These are phyloP conservation scores for Striga hermonthica DNA, from an alignment of 305 asterid species.

Conservation along the genomic window DNA sequence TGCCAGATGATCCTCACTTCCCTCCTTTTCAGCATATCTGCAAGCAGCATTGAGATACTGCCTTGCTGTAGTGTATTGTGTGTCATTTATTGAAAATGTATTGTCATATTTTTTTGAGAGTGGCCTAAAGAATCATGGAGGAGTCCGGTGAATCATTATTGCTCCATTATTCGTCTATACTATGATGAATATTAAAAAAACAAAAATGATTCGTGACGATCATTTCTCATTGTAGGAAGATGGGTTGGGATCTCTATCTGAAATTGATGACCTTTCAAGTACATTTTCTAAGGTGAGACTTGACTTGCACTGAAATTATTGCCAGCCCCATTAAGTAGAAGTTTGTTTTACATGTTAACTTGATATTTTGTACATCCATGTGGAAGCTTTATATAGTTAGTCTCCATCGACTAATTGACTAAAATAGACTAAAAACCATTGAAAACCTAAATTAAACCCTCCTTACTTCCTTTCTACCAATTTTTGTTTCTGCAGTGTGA, in stretches of 20 bases:
- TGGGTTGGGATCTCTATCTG: conserved; percentile 54
- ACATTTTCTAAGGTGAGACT: conserved; percentile 72
- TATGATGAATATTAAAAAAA: neutral
- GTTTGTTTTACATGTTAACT: neutral
- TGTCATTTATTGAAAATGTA: neutral
- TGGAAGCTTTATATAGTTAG: neutral
- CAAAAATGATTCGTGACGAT: neutral
- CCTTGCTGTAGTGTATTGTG: no score
- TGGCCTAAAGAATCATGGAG: neutral
- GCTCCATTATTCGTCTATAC: neutral
- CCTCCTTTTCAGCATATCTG: no score
- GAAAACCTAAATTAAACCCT: conserved; percentile 5
- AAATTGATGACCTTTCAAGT: conserved; percentile 65
- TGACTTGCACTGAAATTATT: conserved; percentile 4
- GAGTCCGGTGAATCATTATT: neutral
- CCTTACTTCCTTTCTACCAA: neutral
- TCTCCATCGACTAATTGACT: neutral
- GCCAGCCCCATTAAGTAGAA: neutral
- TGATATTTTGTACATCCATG: neutral
- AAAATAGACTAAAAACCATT: no score
- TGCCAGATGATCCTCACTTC: no score
- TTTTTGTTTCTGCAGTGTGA: no score
- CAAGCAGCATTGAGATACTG: no score
- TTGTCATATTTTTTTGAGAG: neutral
- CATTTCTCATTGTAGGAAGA: conserved; percentile 46